Base-by-base conservation (phyloP, 805 yeast genomes). In the Diddensiella caesifluorescens region DNA sequence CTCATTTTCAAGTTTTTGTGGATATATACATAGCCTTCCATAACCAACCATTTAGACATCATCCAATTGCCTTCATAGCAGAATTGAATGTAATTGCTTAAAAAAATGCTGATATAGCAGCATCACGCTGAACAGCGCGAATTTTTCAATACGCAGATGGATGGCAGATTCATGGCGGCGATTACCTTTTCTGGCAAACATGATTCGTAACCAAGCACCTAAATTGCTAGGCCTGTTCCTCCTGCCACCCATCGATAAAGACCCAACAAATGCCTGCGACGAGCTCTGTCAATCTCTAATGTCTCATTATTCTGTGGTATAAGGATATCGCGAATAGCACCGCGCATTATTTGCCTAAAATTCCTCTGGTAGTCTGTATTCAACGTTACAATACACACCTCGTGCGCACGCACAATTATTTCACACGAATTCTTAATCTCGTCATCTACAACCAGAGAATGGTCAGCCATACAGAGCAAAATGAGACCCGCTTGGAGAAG, bases 311-410 rank as follows among this genome's bases (percentile, higher is more conserved):
- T 10, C 6, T 22, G 28, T 4, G 31, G 39, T 22, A 4, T 12
- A 26, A 18, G 22, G 28, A 35, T 27, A 29, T 23, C 18, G 49
- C 35, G 40, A 22, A 63, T 16, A 40, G 64, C 33, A 37, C 55
- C 50, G 5, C 62, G 50, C 47, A 62, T 42, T 4, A 60, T 51
- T 27, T 54, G 52, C 21, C 60, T 36, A 29, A 57, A 54, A 32
- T 56, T 55, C 20, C 61, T 50, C 47, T 57, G 61, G 39, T 57
- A 57, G 43, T 57, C 62, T 3, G 62, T 56, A 38, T 50, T 51
- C 16, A 57, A 46, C 4, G 61, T 57, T 7, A 53, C 60, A n/a
- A 57, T 54, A 35, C 62, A 57, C 4, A 57, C 62, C 30, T 57
- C 62, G 39, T 57, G 62, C 12, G 61, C 62, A 16, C 56, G 56